Conservation (phyloP, 306 rosid species). For the Fagus crenata region DNA sequence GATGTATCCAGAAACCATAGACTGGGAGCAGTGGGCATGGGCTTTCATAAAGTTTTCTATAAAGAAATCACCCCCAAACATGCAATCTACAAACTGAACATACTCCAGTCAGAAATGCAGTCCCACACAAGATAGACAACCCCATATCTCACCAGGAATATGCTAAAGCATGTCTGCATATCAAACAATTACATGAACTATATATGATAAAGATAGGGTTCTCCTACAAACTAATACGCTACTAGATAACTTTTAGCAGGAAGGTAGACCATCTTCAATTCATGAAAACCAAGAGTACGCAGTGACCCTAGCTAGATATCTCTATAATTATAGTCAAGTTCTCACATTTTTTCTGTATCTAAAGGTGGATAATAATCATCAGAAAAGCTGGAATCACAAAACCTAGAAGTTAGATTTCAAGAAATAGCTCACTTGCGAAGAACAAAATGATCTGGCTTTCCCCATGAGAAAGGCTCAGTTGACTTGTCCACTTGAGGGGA, state of each 20-base stretch:
- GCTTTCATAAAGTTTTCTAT: background rate
- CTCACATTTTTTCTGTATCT: background rate
- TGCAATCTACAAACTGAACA: slow-evolving; percentile 6
- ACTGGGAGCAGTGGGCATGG: too few relatives aligned
- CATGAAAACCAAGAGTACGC: background rate
- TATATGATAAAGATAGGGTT: background rate
- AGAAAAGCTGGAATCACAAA: slow-evolving; percentile 2
- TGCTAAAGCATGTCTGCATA: background rate
- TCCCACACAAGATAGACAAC: background rate
- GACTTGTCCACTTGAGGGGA: slow-evolving; percentile 88
- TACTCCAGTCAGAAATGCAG: background rate
- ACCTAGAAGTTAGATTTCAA: slow-evolving; percentile 12
- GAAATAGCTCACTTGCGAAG: slow-evolving; percentile 77
- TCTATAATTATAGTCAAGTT: background rate
- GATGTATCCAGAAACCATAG: too few relatives aligned
- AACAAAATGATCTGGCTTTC: slow-evolving; percentile 92
- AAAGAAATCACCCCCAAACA: background rate
- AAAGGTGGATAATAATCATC: slow-evolving; percentile 16
- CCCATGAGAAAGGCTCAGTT: slow-evolving; percentile 84
- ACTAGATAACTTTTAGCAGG: background rate
- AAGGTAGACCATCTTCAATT: background rate
- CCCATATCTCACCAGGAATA: slow-evolving; percentile 10
- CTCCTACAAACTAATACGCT: background rate
- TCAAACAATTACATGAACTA: background rate
- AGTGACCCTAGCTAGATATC: background rate